Evolutionary conservation across 2,329 filamentous ascomycete genomes (phyloP), one percentile per base, ranked within the genome.

Genomic region (Capronia coronata): DNA sequence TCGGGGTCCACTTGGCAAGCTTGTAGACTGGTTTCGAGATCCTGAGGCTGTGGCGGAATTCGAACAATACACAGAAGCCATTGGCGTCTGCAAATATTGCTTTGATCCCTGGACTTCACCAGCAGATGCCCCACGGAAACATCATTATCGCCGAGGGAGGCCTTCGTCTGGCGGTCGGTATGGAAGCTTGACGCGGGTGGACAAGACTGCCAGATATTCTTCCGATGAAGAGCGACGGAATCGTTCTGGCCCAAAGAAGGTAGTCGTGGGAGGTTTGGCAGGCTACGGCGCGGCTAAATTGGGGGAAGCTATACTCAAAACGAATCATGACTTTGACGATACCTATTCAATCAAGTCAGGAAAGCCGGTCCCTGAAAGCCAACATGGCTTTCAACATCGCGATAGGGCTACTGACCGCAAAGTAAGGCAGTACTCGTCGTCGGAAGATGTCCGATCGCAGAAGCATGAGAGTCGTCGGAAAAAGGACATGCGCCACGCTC

Each of bases 41-140:
- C 73, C 79, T 1, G 79, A 83, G 54, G 80, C 79, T n/a, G 78
- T 83, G 1, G 75, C 73, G 14, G 76, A 76, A 61, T 83, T 81
- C 68, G 80, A 84, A 63, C 79, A 83, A 61, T 84, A 84, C 59
- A 83, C 80, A 1, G 79, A 84, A 64, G 76, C 77, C 51, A 83
- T 82, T 58, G 80, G 80, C 18, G 76, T 83, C 2, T 84, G 80
- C 67, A 79, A 75, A 55, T 70, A 80, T 58, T 84, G 80, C 62
- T 84, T 84, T 59, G 79, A 82, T 52, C 79, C 80, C 5, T 71
- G 74, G 7, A 76, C 75, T 13, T 74, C 71, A 2, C 72, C 76
- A 2, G 63, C 67, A 51, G 74, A 82, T 61, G 80, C 79, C 0
- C 80, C 80, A 4, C 72, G 80, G 45, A 77, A 76, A 56, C 80